phyloP scores from a whole-genome alignment of 176 grass and related monocot genomes.

The Juncus effusus region DNA sequence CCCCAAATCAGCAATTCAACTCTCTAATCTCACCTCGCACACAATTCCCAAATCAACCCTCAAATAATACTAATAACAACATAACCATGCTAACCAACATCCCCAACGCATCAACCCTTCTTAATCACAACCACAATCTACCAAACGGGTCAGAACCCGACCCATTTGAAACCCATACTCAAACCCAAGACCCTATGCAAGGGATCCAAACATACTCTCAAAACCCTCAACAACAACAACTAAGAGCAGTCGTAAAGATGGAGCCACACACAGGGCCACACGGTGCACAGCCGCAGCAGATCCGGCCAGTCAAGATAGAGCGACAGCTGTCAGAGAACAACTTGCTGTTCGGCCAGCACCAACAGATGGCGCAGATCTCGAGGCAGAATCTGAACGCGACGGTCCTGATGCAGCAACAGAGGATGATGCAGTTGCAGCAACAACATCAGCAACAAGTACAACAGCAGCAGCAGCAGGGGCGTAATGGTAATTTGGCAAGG shows the following conservation, averaged over 20 bases:
- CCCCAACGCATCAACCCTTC: slow-evolving; percentile 26
- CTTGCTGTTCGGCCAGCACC: not conserved
- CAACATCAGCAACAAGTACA: slow-evolving; percentile 26
- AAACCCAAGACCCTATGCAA: slow-evolving; percentile 22
- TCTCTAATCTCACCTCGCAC: slow-evolving; percentile 34
- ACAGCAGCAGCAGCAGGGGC: slow-evolving; percentile 31
- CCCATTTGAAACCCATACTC: not conserved
- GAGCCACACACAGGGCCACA: slow-evolving; percentile 30
- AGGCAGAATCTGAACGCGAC: slow-evolving; percentile 22
- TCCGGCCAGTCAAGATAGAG: slow-evolving; percentile 35
- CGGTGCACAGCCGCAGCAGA: slow-evolving; percentile 19
- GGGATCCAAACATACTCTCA: slow-evolving; percentile 28
- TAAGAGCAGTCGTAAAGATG: slow-evolving; percentile 27
- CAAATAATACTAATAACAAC: not conserved
- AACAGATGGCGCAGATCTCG: slow-evolving; percentile 22
- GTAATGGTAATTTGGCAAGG: not conserved
- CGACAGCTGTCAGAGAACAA: slow-evolving; percentile 27
- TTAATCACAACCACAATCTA: slow-evolving; percentile 8
- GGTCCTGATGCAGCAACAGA: slow-evolving; percentile 19
- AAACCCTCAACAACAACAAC: slow-evolving; percentile 6
- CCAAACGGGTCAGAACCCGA: slow-evolving; percentile 6
- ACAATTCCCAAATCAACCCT: slow-evolving; percentile 12
- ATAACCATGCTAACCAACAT: slow-evolving; percentile 26
- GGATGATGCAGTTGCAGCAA: slow-evolving; percentile 29
- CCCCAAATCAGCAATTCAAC: slow-evolving; percentile 25